Evolutionary conservation across 2,329 filamentous ascomycete genomes (phyloP).

Genomic region (Epichloe baconii): DNA sequence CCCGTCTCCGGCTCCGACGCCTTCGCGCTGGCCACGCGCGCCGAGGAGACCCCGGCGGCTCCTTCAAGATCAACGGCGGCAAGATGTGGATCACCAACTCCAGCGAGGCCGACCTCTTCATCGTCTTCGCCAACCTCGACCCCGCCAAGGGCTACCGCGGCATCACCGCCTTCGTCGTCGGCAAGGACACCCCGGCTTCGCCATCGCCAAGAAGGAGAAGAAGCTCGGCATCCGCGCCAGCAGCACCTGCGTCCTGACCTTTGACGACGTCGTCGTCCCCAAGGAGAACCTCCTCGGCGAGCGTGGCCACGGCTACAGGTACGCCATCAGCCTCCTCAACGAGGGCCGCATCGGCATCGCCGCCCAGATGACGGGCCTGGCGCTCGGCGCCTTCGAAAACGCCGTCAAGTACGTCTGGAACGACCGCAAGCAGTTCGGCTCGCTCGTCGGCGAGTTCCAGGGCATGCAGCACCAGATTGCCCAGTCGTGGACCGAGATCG

Average conservation of each 20-base stretch:
- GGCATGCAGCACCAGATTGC: conserved; percentile 99
- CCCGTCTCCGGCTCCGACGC: conserved; percentile 89
- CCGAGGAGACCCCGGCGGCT: conserved; percentile 65
- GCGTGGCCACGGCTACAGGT: conserved; percentile 91
- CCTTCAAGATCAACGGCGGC: conserved; percentile 71
- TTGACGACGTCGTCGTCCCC: conserved; percentile 89
- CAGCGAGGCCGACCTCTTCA: conserved; percentile 86
- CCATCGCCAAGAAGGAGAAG: conserved; percentile 99
- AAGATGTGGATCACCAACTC: conserved; percentile 99
- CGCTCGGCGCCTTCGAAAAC: conserved; percentile 89
- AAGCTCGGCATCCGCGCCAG: conserved; percentile 94
- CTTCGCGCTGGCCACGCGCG: conserved; percentile 87
- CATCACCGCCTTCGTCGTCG: conserved; percentile 89
- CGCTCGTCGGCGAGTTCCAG: conserved; percentile 91
- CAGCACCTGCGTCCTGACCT: conserved; percentile 93
- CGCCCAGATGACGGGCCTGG: conserved; percentile 95
- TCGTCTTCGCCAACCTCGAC: conserved; percentile 94
- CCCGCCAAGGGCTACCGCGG: conserved; percentile 90
- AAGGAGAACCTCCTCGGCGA: conserved; percentile 79
- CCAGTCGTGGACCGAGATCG: conserved; percentile 88
- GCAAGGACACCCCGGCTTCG: conserved; percentile 82
- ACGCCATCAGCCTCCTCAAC: conserved; percentile 86
- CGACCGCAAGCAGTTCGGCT: conserved; percentile 92
- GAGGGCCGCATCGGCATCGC: conserved; percentile 97
- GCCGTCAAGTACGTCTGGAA: conserved; percentile 92